Conservation (phyloP, 106 monocot genomes). For the Platanthera zijinensis region DNA sequence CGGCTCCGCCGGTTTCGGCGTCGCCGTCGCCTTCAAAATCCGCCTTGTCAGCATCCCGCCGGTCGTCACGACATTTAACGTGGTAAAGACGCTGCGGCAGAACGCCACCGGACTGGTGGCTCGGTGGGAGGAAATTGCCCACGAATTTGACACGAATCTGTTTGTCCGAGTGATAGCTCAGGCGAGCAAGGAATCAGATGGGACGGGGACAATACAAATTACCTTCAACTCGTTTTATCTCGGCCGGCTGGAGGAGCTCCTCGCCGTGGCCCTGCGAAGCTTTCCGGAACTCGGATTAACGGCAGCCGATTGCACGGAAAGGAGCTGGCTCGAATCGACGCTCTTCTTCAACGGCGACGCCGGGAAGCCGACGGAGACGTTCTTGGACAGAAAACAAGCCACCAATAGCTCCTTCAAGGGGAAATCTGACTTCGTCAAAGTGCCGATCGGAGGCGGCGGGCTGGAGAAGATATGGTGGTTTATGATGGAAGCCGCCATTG, state of each 20-base stretch:
- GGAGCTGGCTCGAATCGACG: slow-evolving; percentile 28
- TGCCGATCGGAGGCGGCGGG: slow-evolving; percentile 8
- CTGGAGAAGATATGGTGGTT: slow-evolving; percentile 23
- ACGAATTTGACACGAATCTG: slow-evolving; percentile 15
- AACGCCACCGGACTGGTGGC: slow-evolving; percentile 21
- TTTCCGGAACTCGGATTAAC: slow-evolving; percentile 25
- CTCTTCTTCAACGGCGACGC: slow-evolving; percentile 1
- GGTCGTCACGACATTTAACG: slow-evolving; percentile 31
- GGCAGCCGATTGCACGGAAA: slow-evolving; percentile 11
- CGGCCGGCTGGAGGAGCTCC: slow-evolving; percentile 12
- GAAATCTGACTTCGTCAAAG: slow-evolving; percentile 29
- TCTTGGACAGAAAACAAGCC: background rate
- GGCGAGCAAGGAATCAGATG: background rate
- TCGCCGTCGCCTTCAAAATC: slow-evolving; percentile 36
- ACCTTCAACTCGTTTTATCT: slow-evolving; percentile 21
- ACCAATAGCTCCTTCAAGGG: slow-evolving; percentile 21
- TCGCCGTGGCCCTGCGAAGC: background rate
- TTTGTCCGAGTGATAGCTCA: slow-evolving; percentile 15
- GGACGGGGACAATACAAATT: slow-evolving; percentile 13
- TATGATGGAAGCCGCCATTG: slow-evolving; percentile 6
- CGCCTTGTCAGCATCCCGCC: slow-evolving; percentile 35
- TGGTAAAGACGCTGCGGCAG: slow-evolving; percentile 16
- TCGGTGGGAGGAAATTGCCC: slow-evolving; percentile 28
- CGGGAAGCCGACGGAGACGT: background rate
- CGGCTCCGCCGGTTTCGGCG: slow-evolving; percentile 45